phyloP scores from a whole-genome alignment of 208 protist species.

The Acanthamoeba triangularis region DNA sequence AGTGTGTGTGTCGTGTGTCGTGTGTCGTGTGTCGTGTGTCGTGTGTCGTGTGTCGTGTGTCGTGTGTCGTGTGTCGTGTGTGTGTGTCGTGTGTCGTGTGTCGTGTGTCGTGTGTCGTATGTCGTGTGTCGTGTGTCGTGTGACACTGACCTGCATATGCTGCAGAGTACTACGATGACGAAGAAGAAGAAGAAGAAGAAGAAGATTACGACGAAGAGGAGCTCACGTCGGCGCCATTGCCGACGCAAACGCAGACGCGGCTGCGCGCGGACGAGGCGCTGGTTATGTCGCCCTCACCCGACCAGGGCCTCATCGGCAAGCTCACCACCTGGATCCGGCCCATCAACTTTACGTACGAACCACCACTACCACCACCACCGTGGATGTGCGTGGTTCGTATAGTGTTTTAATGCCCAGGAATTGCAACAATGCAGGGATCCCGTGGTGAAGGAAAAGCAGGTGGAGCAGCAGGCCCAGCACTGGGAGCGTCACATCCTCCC shows the following conservation, averaged over 20 bases:
- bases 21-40: neutral
- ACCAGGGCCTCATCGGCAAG: slow-evolving; percentile 29
- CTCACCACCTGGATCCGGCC: slow-evolving; percentile 6
- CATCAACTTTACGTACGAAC: neutral
- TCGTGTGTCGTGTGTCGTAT: too few species aligned
- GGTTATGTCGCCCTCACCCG: slow-evolving; percentile 1
- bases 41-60: neutral
- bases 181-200: neutral
- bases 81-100: too few species aligned
- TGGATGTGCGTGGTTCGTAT: too few species aligned
- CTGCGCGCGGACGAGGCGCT: neutral
- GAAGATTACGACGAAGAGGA: neutral
- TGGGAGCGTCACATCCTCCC: neutral
- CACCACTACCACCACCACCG: neutral
- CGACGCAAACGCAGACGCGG: neutral
- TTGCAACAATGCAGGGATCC: neutral
- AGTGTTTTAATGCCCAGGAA: neutral
- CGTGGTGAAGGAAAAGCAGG: neutral
- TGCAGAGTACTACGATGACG: neutral
- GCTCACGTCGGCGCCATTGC: neutral
- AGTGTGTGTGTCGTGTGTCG: neutral
- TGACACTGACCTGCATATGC: neutral
- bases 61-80: neutral
- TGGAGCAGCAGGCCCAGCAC: slow-evolving; percentile 16
- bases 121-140: neutral